These are phyloP conservation scores for Macadamia integrifolia DNA, from an alignment of 164 flowering plant genomes.

Conservation along the genomic window DNA sequence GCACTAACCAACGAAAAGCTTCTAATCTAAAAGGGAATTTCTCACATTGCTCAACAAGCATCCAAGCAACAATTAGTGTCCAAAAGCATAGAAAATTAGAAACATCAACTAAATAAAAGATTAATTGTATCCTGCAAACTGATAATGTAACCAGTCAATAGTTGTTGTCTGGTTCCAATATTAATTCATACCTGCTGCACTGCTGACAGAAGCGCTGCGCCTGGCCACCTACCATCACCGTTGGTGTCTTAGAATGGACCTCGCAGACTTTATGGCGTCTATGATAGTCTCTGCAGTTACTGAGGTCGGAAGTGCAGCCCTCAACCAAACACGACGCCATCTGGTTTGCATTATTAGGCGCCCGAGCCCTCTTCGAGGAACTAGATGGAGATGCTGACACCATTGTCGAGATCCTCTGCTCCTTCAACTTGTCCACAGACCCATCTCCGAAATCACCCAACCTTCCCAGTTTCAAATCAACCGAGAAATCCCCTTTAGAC, in stretches of 20 bases:
- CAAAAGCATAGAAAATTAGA: too few relatives aligned
- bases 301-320: slow-evolving; percentile 72
- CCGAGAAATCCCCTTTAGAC: slow-evolving; percentile 29
- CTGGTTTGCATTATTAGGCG: slow-evolving; percentile 32
- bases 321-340: slow-evolving; percentile 60
- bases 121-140: too few relatives aligned
- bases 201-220: slow-evolving; percentile 86
- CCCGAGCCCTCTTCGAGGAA: slow-evolving; percentile 57
- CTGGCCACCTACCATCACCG: slow-evolving; percentile 57
- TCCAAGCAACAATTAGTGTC: too few relatives aligned
- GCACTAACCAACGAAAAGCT: too few relatives aligned
- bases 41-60: too few relatives aligned
- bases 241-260: slow-evolving; percentile 66
- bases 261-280: slow-evolving; percentile 86
- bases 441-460: slow-evolving; percentile 30
- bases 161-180: not conserved
- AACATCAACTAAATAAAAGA: too few relatives aligned
- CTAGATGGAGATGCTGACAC: slow-evolving; percentile 28
- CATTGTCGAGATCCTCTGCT: slow-evolving; percentile 19
- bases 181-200: slow-evolving; percentile 61
- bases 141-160: not conserved
- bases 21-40: too few relatives aligned
- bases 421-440: slow-evolving; percentile 21
- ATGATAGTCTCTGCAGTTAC: slow-evolving; percentile 73
- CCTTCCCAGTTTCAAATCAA: slow-evolving; percentile 62